These are phyloP conservation scores for Ophiosphaerella herpotricha DNA, from an alignment of 2,329 filamentous ascomycete genomes.

Conservation along the genomic window DNA sequence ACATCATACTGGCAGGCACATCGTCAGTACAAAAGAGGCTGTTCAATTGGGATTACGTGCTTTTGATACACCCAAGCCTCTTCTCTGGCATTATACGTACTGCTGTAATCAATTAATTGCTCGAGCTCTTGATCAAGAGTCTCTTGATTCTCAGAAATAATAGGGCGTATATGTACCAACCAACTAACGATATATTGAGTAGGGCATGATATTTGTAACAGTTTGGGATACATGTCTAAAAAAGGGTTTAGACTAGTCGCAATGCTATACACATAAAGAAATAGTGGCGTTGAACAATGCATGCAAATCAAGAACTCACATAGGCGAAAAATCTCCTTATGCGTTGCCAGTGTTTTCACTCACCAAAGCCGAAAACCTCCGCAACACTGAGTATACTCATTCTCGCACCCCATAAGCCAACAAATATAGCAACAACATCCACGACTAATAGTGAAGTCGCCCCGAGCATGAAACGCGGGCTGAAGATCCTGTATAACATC, in stretches of 20 bases:
- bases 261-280: neutral
- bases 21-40: too few species aligned
- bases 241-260: neutral
- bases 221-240: too few species aligned
- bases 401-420: conserved; percentile 75
- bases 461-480: conserved; percentile 86
- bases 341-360: neutral
- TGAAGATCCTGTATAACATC: conserved; percentile 96
- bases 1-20: too few species aligned
- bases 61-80: too few species aligned
- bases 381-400: conserved; percentile 78
- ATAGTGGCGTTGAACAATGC: neutral
- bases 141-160: too few species aligned
- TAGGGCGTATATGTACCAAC: too few species aligned
- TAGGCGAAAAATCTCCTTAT: neutral
- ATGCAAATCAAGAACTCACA: neutral
- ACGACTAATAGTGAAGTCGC: conserved; percentile 73
- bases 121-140: too few species aligned
- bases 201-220: too few species aligned
- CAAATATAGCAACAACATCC: conserved; percentile 72
- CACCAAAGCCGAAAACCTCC: conserved; percentile 76
- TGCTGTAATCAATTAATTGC: too few species aligned
- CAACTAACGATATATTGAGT: too few species aligned
- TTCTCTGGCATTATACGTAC: too few species aligned
- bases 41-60: too few species aligned